Evolutionary conservation across 2,329 filamentous ascomycete species (phyloP).

Genomic region (Colletotrichum limetticola): DNA sequence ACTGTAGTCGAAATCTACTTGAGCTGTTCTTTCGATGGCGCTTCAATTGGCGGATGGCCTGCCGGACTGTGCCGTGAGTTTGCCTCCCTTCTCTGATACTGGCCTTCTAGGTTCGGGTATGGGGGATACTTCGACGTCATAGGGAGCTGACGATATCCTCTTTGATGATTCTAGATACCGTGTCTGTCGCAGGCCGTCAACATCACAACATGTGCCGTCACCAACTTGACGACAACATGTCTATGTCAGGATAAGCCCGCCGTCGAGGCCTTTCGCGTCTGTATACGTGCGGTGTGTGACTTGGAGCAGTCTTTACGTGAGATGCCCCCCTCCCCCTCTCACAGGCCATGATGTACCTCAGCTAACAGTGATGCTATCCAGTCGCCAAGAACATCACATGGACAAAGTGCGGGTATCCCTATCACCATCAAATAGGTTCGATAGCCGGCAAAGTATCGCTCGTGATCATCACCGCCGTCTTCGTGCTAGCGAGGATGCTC

Average conservation of each 20-base stretch:
- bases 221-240: constrained; percentile 11
- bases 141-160: neutral
- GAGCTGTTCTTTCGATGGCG: neutral
- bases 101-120: too few species aligned
- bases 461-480: constrained; percentile 1
- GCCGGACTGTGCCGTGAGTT: constrained; percentile 28
- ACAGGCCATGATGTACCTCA: too few species aligned
- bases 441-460: neutral
- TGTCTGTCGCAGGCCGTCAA: constrained; percentile 18
- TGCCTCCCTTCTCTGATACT: neutral
- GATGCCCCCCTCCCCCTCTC: neutral
- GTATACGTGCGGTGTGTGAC: constrained; percentile 7
- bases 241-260: constrained; percentile 9
- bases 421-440: constrained; percentile 1
- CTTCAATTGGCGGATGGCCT: constrained; percentile 1
- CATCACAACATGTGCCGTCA: constrained; percentile 12
- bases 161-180: neutral
- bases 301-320: constrained; percentile 12
- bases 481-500: constrained; percentile 7
- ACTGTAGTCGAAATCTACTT: neutral
- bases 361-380: neutral
- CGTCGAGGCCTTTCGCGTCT: constrained; percentile 5
- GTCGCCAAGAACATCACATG: constrained; percentile 25
- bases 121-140: neutral
- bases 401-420: constrained; percentile 12